phyloP scores from a whole-genome alignment of 352 stramenopile species.

The Blastocystis sp. region DNA sequence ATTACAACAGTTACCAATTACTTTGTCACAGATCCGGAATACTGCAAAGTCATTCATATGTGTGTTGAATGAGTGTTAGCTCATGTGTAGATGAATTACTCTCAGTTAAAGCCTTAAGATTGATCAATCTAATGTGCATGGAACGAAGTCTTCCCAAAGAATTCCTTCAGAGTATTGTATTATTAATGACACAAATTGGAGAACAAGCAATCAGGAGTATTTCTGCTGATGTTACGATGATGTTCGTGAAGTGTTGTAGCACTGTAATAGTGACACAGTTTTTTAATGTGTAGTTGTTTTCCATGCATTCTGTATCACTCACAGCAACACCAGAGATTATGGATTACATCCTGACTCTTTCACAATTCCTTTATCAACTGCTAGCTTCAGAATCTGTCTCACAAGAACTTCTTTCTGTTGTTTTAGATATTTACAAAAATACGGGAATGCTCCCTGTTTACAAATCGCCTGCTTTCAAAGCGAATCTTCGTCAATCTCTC shows the following conservation, averaged over 20 bases:
- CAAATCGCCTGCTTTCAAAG: constrained; percentile 10
- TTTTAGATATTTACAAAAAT: constrained; percentile 30
- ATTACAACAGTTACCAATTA: background rate
- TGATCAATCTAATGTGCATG: background rate
- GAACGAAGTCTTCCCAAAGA: background rate
- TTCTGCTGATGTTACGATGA: background rate
- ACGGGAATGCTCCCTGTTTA: constrained; percentile 38
- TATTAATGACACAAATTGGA: constrained; percentile 37
- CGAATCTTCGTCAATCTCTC: constrained; percentile 36
- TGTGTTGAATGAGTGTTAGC: background rate
- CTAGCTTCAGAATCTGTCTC: background rate
- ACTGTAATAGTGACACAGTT: background rate
- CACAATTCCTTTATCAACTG: constrained; percentile 28
- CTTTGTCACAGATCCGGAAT: background rate
- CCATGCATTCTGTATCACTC: constrained; percentile 4
- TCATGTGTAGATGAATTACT: constrained; percentile 53
- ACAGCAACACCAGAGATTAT: background rate
- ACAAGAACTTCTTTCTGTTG: constrained; percentile 17
- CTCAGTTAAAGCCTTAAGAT: constrained; percentile 17
- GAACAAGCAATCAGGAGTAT: background rate
- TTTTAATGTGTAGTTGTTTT: constrained; percentile 24
- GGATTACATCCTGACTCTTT: constrained; percentile 25
- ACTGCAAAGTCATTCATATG: background rate
- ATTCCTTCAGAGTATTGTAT: constrained; percentile 28
- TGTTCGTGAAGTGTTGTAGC: constrained; percentile 57